Conservation (phyloP, 2,329 filamentous ascomycete species). For the Dendrostoma leiphaemia region DNA sequence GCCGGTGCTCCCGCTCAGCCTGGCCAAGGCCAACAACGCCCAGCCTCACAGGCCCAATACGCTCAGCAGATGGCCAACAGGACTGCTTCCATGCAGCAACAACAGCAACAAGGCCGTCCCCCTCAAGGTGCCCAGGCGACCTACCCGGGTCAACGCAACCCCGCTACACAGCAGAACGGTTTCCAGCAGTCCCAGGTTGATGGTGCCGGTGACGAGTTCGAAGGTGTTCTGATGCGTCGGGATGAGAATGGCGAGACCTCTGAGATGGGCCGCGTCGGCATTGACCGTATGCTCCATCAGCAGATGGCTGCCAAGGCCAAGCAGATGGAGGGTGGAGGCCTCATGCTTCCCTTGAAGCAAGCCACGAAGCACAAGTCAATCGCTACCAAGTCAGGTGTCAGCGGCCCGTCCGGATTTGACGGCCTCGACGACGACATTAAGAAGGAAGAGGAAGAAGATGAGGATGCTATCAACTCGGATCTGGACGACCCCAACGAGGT, state of each 20-base stretch:
- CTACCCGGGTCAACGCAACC: background rate
- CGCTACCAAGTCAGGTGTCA: constrained; percentile 22
- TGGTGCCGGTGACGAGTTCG: constrained; percentile 60
- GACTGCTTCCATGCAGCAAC: constrained; percentile 27
- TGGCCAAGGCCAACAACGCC: constrained; percentile 20
- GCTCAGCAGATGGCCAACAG: constrained; percentile 32
- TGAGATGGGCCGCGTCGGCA: constrained; percentile 58
- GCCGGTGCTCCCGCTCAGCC: constrained; percentile 19
- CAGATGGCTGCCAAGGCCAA: constrained; percentile 65
- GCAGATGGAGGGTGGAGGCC: constrained; percentile 69
- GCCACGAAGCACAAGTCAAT: constrained; percentile 40
- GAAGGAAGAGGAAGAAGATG: constrained; percentile 68
- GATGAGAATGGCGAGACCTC: constrained; percentile 51
- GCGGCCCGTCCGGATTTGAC: constrained; percentile 54
- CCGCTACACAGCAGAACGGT: constrained; percentile 35
- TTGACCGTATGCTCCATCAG: constrained; percentile 67
- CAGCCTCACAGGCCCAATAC: constrained; percentile 26
- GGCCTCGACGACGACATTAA: constrained; percentile 63
- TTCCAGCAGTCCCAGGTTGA: constrained; percentile 65
- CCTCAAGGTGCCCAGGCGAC: background rate
- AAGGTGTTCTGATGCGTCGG: constrained; percentile 58
- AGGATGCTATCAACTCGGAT: constrained; percentile 98
- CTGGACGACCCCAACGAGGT: constrained; percentile 93
- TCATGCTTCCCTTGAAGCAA: constrained; percentile 70
- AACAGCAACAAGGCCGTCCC: constrained; percentile 23